Conservation (phyloP, 345 rosid species). For the Aquilaria yunnanensis region DNA sequence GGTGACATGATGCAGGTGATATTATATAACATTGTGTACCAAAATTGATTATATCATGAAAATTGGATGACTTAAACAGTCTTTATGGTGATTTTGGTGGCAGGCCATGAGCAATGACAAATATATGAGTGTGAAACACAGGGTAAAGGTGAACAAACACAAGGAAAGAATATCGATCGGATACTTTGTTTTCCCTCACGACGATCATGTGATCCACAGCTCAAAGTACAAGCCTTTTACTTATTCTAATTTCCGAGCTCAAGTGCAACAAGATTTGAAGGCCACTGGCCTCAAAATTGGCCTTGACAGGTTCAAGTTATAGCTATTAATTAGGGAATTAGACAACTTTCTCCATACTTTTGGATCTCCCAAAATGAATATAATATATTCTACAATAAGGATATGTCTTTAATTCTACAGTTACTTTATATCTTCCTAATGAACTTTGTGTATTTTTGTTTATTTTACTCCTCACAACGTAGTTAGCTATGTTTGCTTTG, state of each 20-base stretch:
- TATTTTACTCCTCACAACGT: background rate
- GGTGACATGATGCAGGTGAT: conserved; percentile 92
- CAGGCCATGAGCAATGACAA: conserved; percentile 74
- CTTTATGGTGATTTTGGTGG: background rate
- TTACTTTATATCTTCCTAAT: background rate
- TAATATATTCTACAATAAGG: background rate
- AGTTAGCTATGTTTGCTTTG: too few species aligned
- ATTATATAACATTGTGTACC: too few species aligned
- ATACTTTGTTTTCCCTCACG: conserved; percentile 72
- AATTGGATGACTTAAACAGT: too few species aligned
- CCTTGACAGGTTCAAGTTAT: conserved; percentile 49
- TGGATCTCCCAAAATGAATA: background rate
- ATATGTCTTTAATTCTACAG: too few species aligned
- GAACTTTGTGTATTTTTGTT: background rate
- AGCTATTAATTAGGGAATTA: background rate
- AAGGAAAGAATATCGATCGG: conserved; percentile 63
- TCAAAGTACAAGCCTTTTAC: conserved; percentile 68
- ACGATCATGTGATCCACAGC: conserved; percentile 44
- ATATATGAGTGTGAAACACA: conserved; percentile 57
- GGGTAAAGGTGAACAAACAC: conserved; percentile 39
- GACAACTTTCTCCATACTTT: background rate
- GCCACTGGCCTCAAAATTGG: conserved; percentile 61
- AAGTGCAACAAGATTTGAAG: conserved; percentile 58
- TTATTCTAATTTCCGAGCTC: conserved; percentile 58
- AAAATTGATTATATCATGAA: too few species aligned